A percentile compares a stretch with the other conserved stretches of the same genome.
Evolutionary conservation across 2,329 filamentous ascomycete species (phyloP).

Genomic region (Aspergillus brasiliensis): DNA sequence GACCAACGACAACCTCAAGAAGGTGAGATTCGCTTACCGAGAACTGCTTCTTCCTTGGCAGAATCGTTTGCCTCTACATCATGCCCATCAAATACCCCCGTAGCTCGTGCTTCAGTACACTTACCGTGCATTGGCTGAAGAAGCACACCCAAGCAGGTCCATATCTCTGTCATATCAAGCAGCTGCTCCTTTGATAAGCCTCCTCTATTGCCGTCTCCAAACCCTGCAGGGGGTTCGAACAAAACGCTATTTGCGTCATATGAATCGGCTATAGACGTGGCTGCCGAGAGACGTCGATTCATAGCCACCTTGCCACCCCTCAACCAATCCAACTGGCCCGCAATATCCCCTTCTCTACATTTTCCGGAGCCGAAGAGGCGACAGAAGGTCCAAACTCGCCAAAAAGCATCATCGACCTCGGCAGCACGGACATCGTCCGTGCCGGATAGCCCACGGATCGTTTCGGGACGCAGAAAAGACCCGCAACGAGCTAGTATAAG

Average conservation of each 20-base stretch:
- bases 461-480: constrained; percentile 59
- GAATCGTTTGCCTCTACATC: constrained; percentile 48
- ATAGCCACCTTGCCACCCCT: constrained; percentile 58
- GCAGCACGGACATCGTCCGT: constrained; percentile 48
- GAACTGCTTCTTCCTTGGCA: constrained; percentile 51
- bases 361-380: constrained; percentile 63
- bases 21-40: constrained; percentile 45
- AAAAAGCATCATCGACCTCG: constrained; percentile 63
- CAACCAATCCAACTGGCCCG: constrained; percentile 65
- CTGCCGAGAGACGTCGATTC: constrained; percentile 40
- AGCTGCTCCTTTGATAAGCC: constrained; percentile 59
- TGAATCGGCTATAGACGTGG: constrained; percentile 51
- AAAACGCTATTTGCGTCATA: constrained; percentile 57
- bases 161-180: constrained; percentile 67
- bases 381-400: constrained; percentile 69
- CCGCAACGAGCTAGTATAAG: constrained; percentile 60
- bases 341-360: constrained; percentile 59
- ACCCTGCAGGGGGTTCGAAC: constrained; percentile 59
- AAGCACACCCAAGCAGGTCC: constrained; percentile 61
- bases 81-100: constrained; percentile 60
- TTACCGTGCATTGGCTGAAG: constrained; percentile 59
- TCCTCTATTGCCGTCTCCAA: constrained; percentile 57
- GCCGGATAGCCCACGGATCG: constrained; percentile 55
- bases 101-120: constrained; percentile 55
- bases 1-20: background rate